Evolutionary conservation across 805 yeast species (phyloP).

Genomic region (Clavispora carvajalis): DNA sequence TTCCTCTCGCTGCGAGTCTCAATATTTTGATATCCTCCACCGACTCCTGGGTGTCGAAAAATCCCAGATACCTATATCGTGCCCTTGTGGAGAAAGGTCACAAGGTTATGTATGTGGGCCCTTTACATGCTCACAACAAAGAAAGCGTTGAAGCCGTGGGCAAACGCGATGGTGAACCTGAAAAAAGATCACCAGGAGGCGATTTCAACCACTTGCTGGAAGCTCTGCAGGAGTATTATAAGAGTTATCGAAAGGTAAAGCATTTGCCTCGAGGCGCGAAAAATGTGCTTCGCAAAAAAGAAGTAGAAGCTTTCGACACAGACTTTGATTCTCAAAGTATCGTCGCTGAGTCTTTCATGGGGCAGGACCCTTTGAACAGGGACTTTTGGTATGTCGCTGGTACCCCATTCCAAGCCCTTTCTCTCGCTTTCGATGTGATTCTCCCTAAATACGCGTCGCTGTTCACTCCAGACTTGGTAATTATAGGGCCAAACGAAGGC

Average conservation of each 20-base stretch:
- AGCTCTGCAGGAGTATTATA: constrained; percentile 26
- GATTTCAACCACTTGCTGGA: constrained; percentile 30
- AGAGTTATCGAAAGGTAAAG: constrained; percentile 13
- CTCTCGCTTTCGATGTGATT: constrained; percentile 22
- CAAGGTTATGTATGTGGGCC: constrained; percentile 28
- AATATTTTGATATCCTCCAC: constrained; percentile 28
- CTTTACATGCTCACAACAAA: constrained; percentile 15
- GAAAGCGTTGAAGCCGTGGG: background rate
- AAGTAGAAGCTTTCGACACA: constrained; percentile 1
- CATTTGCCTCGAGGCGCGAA: constrained; percentile 17
- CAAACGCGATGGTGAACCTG: background rate
- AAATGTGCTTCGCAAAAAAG: constrained; percentile 11
- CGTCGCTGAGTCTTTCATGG: constrained; percentile 14
- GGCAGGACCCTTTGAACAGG: constrained; percentile 31
- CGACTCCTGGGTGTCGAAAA: constrained; percentile 36
- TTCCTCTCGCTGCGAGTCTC: constrained; percentile 13
- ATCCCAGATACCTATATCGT: constrained; percentile 24
- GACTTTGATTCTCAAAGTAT: background rate
- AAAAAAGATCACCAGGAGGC: constrained; percentile 13
- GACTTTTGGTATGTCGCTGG: constrained; percentile 32
- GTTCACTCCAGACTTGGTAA: constrained; percentile 27
- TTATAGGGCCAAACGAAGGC: constrained; percentile 33
- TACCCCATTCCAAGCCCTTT: constrained; percentile 20
- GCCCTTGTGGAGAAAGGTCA: constrained; percentile 26
- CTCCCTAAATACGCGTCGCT: constrained; percentile 21